Evolutionary conservation across 257 asterid genomes (phyloP).

Genomic region (Rehmannia glutinosa): DNA sequence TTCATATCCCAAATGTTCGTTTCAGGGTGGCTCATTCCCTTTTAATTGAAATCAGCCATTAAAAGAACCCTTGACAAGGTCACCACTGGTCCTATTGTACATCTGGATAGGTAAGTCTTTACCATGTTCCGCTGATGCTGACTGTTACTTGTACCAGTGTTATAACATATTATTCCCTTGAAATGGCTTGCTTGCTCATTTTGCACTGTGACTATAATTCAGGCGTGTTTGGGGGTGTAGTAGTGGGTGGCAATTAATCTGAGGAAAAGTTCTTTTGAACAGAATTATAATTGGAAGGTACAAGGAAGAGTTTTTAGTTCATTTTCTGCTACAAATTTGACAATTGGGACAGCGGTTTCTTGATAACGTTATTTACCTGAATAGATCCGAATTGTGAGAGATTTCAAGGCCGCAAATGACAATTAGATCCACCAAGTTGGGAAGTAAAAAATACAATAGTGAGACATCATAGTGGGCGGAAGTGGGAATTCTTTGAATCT

Average conservation of each 20-base stretch:
- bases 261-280: too few species aligned
- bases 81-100: slow-evolving; percentile 43
- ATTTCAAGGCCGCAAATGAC: not conserved
- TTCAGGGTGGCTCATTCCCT: slow-evolving; percentile 98
- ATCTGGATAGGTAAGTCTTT: slow-evolving; percentile 63
- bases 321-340: too few species aligned
- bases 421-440: slow-evolving; percentile 3
- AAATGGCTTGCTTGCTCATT: slow-evolving; percentile 5
- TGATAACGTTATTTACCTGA: too few species aligned
- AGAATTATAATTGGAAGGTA: not conserved
- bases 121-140: slow-evolving; percentile 12
- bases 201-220: not conserved
- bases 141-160: not conserved
- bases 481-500: not conserved
- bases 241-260: too few species aligned
- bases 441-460: not conserved
- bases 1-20: slow-evolving; percentile 16
- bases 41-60: slow-evolving; percentile 81
- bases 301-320: too few species aligned
- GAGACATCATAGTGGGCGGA: not conserved
- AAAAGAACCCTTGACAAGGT: slow-evolving; percentile 80
- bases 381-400: not conserved
- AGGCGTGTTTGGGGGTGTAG: too few species aligned
- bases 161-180: not conserved
- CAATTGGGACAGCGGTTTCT: too few species aligned